Percentiles rank a stretch among this genome's conserved stretches.
Evolutionary conservation across 108 stramenopile species (phyloP).

Genomic region (Mediolabrus comicus): DNA sequence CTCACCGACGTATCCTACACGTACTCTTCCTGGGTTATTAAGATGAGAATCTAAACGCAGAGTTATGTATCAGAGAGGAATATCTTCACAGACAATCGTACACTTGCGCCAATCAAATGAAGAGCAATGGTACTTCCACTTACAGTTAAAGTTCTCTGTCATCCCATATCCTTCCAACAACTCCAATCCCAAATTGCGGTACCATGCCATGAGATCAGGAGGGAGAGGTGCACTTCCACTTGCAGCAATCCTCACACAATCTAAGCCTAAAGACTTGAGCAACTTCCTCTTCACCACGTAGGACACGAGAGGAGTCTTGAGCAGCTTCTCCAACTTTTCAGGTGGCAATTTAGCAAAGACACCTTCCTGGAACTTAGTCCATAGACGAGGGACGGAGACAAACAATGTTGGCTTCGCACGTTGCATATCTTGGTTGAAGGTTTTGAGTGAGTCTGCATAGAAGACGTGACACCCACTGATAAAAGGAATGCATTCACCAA

Average conservation of each 20-base stretch:
- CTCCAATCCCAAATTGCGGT: conserved; percentile 65
- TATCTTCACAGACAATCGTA: not conserved
- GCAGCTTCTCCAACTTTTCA: conserved; percentile 53
- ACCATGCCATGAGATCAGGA: conserved; percentile 59
- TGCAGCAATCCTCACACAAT: conserved; percentile 64
- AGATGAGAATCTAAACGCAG: conserved; percentile 49
- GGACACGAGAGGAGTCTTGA: conserved; percentile 65
- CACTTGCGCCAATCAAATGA: too few relatives aligned
- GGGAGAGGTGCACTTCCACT: conserved; percentile 78
- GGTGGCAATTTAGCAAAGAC: conserved; percentile 73
- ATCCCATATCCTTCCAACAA: conserved; percentile 81
- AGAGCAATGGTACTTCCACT: not conserved
- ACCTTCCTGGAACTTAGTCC: conserved; percentile 82
- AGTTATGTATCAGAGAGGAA: not conserved
- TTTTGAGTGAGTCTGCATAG: conserved; percentile 65
- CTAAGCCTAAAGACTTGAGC: conserved; percentile 72
- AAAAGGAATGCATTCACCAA: conserved; percentile 69
- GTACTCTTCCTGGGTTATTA: conserved; percentile 44
- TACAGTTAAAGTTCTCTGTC: conserved; percentile 86
- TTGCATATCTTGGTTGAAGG: conserved; percentile 73
- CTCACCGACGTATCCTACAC: conserved; percentile 72
- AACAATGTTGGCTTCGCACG: conserved; percentile 72
- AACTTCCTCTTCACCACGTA: conserved; percentile 65
- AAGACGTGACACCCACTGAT: conserved; percentile 55
- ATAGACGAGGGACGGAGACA: conserved; percentile 75